Conservation (phyloP, 2,329 filamentous ascomycete genomes). For the Acrocalymma vagum region DNA sequence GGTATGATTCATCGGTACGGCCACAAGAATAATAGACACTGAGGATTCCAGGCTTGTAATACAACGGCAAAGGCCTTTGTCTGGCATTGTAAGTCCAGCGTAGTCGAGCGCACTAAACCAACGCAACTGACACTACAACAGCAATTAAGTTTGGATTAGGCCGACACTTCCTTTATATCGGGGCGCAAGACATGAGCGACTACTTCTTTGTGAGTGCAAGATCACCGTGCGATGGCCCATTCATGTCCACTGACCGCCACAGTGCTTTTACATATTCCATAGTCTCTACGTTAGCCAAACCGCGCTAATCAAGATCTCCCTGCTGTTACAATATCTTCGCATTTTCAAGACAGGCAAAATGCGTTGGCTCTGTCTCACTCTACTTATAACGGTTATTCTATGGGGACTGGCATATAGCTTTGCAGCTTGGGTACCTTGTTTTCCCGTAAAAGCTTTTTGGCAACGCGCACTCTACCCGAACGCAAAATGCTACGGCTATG, state of each 20-base stretch:
- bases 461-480: no score
- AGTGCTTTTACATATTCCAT: constrained; percentile 40
- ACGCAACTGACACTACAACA: no score
- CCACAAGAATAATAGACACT: neutral
- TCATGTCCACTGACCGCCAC: neutral
- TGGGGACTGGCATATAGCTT: constrained; percentile 41
- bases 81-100: constrained; percentile 28
- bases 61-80: constrained; percentile 35
- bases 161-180: constrained; percentile 40
- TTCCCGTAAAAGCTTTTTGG: no score
- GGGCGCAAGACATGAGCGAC: constrained; percentile 7
- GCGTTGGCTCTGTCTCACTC: constrained; percentile 20
- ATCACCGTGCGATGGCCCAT: neutral
- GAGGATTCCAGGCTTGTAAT: constrained; percentile 28
- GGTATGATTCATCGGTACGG: constrained; percentile 11
- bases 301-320: constrained; percentile 41
- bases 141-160: constrained; percentile 42
- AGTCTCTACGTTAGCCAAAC: constrained; percentile 38
- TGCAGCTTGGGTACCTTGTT: constrained; percentile 41
- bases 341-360: constrained; percentile 32
- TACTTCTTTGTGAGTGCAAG: constrained; percentile 32
- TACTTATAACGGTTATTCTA: constrained; percentile 22
- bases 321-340: constrained; percentile 45
- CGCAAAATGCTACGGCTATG: constrained; percentile 39
- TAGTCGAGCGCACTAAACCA: constrained; percentile 8